Base-by-base conservation (phyloP, 345 rosid genomes). In the Aurinia saxatilis region DNA sequence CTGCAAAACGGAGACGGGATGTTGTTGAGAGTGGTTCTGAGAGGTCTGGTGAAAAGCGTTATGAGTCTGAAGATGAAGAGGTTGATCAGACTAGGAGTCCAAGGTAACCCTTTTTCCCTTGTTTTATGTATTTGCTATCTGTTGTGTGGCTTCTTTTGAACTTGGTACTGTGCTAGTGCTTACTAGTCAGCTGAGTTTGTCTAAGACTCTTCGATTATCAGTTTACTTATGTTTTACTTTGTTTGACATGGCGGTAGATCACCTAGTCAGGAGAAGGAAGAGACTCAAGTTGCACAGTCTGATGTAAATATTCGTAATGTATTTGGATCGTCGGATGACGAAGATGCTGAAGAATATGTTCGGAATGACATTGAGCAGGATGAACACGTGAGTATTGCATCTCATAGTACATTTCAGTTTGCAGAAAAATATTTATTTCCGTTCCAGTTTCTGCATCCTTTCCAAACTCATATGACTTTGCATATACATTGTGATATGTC, bases 301-400 rank as follows among this genome's bases (percentile, higher is more conserved):
- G 84, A 85, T 12, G 88, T 85, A 37, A 95, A 90, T 74, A 87
- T 93, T 66, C 96, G 99, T 63, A 95, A 93, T 80, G 99, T 93
- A 39, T 93, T 93, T 79, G 99, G 99, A 56, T 96, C 84, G 45
- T 90, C 97, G 27, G 99, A 93, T 67, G 99, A 93, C 42, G 99
- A 93, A 68, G 99, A 90, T 27, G 87, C 60, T 13, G 82, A 74
- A 48, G 92, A 74, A 21, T 93, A 82, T 77, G 84, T 80, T 69
- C 84, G 64, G 61, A 75, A 84, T 75, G 91, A 87, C 57, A 66
- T 84, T 44, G 96, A 80, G 55, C 84, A 67, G 19, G 91, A 87
- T 70, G 77, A 71, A 73, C 77, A 66, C 45, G 96, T 89, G 79
- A 76, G 91, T 70, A 27, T 65, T 61, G 8, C 6, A 57, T 69